Base-by-base conservation (phyloP, 345 rosid genomes). In the Noccaea caerulescens region DNA sequence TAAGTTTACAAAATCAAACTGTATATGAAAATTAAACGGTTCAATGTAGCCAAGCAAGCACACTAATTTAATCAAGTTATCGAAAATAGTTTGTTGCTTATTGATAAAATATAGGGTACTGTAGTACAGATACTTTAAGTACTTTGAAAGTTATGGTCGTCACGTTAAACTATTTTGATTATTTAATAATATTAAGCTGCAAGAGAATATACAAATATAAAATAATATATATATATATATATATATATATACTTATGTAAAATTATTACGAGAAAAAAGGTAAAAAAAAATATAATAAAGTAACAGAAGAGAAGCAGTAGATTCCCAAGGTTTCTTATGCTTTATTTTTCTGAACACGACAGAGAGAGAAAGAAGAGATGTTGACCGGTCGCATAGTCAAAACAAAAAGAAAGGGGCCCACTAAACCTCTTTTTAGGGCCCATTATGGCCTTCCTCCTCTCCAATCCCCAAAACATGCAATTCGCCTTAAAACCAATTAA, bases 361-460 rank as follows among this genome's bases (percentile, higher is more conserved):
- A n/a, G 58, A 62, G 76, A 46, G 55, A 71, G 75, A 37, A 23
- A 38, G 36, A 59, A 30, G 65, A 67, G 76, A 75, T 77, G 82
- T 82, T 80, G 85, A 82, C 85, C 66, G 65, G 77, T 79, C 85
- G 60, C 64, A 51, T 74, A 57, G 68, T 72, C 58, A 62, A 66
- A 65, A 73, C 76, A 76, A 70, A 75, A 32, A 1, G 4, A 27
- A 45, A 68, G 63, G 76, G 78, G 78, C 76, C 81, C 66, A 2
- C 52, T 68, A 30, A 30, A 36, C 53, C 52, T 49, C 75, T 55
- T 43, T 50, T 53, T 23, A 27, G 75, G 75, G 75, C 80, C 80
- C 75, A 72, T 57, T 67, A 30, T 61, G 33, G 63, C 42, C 63
- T 72, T 68, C 45, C 18, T 27, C 37, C 25, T 71, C 68, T 56